Evolutionary conservation across 2,329 filamentous ascomycete species (phyloP).

Genomic region (Trichoderma guizhouense): DNA sequence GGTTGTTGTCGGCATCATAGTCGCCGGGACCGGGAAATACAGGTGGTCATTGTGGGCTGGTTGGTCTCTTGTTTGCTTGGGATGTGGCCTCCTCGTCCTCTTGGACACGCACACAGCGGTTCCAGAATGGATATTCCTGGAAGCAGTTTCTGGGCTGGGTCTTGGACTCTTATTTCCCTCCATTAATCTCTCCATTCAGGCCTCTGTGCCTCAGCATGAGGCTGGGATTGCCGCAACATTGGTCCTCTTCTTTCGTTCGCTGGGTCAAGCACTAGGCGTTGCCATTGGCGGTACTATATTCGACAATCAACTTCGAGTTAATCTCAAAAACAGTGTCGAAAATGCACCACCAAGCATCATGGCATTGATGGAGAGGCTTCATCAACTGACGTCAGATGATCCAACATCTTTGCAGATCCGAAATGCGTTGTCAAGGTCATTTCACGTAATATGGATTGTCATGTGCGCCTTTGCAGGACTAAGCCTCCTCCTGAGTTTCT

Average conservation of each 20-base stretch:
- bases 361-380: not conserved
- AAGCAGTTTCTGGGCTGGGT: not conserved
- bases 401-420: not conserved
- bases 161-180: not conserved
- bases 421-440: not conserved
- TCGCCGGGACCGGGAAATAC: not conserved
- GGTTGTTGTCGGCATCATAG: not conserved
- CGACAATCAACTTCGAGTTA: not conserved
- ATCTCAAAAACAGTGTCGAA: not conserved
- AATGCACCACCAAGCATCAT: not conserved
- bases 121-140: not conserved
- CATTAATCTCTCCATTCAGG: not conserved
- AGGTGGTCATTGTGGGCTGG: not conserved
- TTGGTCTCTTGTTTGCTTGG: not conserved
- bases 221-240: not conserved
- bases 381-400: not conserved
- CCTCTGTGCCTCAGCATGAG: not conserved
- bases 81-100: not conserved
- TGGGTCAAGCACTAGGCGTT: not conserved
- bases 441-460: not conserved
- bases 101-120: not conserved
- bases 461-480: not conserved
- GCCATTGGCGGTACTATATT: not conserved
- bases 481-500: not conserved
- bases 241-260: not conserved